A percentile compares a stretch with the other conserved stretches of the same genome.
Conservation (phyloP, 345 rosid species). For the Populus tremula region DNA sequence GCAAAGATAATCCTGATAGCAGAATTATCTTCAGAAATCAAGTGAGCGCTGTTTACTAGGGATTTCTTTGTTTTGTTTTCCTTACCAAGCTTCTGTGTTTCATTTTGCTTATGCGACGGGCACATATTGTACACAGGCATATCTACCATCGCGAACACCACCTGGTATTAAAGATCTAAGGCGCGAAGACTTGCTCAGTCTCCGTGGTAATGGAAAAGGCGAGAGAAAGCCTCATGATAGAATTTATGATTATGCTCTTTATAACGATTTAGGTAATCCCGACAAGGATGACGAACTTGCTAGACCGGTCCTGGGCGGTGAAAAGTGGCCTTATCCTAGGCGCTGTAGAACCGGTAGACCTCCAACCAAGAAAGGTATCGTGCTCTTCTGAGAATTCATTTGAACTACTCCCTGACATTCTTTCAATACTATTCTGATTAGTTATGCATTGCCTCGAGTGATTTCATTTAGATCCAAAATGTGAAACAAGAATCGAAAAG, state of each 20-base stretch:
- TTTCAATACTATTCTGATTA: not conserved
- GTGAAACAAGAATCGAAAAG: constrained; percentile 77
- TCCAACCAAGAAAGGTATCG: constrained; percentile 54
- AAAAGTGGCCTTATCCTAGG: constrained; percentile 81
- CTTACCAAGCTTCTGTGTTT: not conserved
- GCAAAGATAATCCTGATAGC: constrained; percentile 58
- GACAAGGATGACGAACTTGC: constrained; percentile 62
- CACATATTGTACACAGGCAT: constrained; percentile 40
- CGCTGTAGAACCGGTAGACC: constrained; percentile 92
- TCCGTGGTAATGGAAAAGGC: constrained; percentile 75
- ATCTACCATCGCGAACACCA: constrained; percentile 71
- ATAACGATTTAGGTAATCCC: constrained; percentile 87
- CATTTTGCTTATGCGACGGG: not conserved
- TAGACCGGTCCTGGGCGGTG: constrained; percentile 61
- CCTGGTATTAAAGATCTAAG: constrained; percentile 69
- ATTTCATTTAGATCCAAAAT: constrained; percentile 46
- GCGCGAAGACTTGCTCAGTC: constrained; percentile 56
- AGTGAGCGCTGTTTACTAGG: constrained; percentile 35
- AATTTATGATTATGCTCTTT: constrained; percentile 71
- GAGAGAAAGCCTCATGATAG: constrained; percentile 69
- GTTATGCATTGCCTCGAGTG: constrained; percentile 2
- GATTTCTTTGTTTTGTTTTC: not conserved
- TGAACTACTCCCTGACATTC: not conserved
- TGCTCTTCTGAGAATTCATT: not conserved
- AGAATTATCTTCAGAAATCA: constrained; percentile 80